A percentile compares a stretch with the other conserved stretches of the same genome.
Conservation (phyloP, 192 early-diverging fungal genomes). For the Martensiomyces pterosporus region DNA sequence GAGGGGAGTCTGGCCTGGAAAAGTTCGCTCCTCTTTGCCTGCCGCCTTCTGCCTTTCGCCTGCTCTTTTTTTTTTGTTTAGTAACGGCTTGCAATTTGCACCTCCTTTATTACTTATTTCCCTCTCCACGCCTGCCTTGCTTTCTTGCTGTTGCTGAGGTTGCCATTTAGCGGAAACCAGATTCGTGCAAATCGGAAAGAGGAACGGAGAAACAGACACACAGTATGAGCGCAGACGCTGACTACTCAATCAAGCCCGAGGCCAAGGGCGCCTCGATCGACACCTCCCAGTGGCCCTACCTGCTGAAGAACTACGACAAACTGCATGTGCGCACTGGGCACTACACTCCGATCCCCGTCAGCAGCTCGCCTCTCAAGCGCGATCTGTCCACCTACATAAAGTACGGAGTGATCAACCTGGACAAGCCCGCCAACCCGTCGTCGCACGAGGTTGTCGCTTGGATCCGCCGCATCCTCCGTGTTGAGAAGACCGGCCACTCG, state of each 20-base stretch:
- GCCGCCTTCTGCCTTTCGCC: too few species aligned
- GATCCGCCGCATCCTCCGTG: conserved; percentile 95
- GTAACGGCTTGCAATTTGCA: too few species aligned
- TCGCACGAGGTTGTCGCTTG: conserved; percentile 99
- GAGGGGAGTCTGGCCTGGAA: too few species aligned
- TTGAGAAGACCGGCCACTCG: conserved; percentile 98
- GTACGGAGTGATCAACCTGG: conserved; percentile 99
- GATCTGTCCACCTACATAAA: conserved; percentile 84
- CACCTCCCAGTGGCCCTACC: conserved; percentile 92
- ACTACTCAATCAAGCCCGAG: conserved; percentile 78
- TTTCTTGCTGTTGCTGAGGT: too few species aligned
- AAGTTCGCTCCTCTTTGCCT: too few species aligned
- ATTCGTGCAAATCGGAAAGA: too few species aligned
- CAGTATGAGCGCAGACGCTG: conserved; percentile 19
- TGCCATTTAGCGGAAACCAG: too few species aligned
- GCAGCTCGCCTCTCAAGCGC: conserved; percentile 93
- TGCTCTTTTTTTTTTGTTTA: too few species aligned
- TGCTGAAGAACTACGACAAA: conserved; percentile 98
- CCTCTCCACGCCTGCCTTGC: too few species aligned
- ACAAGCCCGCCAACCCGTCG: conserved; percentile 99
- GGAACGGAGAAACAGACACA: too few species aligned
- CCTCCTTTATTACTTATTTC: too few species aligned
- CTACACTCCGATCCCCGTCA: conserved; percentile 96
- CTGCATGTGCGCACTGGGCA: conserved; percentile 95
- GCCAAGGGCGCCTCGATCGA: conserved; percentile 73